phyloP scores from a whole-genome alignment of 257 asterid species.

The Solanum chaucha region DNA sequence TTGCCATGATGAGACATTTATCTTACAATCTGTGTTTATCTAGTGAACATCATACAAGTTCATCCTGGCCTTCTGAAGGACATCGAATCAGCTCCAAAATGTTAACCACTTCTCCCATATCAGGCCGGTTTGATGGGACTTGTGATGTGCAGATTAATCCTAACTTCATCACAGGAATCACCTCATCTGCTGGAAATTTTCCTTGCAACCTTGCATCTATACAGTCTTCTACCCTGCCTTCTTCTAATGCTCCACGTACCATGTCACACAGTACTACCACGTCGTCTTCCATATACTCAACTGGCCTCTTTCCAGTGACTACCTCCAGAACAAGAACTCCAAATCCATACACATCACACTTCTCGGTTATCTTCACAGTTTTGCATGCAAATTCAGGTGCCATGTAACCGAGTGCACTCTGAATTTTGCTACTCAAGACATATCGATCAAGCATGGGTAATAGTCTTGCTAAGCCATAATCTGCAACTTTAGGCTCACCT shows the following conservation, averaged over 20 bases:
- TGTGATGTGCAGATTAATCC: constrained; percentile 85
- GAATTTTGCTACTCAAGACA: constrained; percentile 77
- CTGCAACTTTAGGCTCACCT: constrained; percentile 75
- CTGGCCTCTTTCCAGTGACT: constrained; percentile 74
- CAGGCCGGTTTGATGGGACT: constrained; percentile 87
- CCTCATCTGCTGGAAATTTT: constrained; percentile 69
- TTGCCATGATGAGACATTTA: constrained; percentile 26
- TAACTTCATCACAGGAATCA: constrained; percentile 68
- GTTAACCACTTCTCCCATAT: constrained; percentile 79
- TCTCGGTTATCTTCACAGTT: constrained; percentile 78
- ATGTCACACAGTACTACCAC: constrained; percentile 82
- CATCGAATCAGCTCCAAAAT: constrained; percentile 73
- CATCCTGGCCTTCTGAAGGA: constrained; percentile 61
- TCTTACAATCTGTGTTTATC: constrained; percentile 5
- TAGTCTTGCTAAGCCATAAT: constrained; percentile 67
- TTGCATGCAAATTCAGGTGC: constrained; percentile 90
- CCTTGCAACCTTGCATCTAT: constrained; percentile 63
- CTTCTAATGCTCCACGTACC: constrained; percentile 82
- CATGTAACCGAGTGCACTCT: constrained; percentile 90
- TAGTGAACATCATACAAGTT: constrained; percentile 27
- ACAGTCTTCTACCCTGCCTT: constrained; percentile 67
- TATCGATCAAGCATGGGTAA: constrained; percentile 73
- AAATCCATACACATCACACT: constrained; percentile 84
- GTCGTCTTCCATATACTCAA: constrained; percentile 92
- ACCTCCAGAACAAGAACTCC: constrained; percentile 69